Percentiles rank a stretch among this genome's conserved stretches.
Conservation (phyloP, 2,329 filamentous ascomycete genomes). For the Blastomyces percursus region DNA sequence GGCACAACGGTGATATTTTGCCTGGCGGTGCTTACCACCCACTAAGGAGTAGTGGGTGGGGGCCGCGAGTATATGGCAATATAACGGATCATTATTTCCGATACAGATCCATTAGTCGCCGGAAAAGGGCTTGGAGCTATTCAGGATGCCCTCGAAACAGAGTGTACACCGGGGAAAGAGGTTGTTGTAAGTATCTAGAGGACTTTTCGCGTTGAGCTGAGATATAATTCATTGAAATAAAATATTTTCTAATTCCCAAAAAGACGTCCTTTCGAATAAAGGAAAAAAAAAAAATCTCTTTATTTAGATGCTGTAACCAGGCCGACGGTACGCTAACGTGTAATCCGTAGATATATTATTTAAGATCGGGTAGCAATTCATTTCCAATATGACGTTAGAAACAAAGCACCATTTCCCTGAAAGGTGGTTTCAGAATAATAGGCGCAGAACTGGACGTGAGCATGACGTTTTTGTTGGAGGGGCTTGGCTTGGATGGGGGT, state of each 20-base stretch:
- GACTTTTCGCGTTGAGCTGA: not conserved
- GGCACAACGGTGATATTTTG: no score
- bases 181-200: constrained; percentile 25
- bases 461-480: not conserved
- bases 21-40: no score
- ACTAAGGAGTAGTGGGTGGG: no score
- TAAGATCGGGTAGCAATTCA: not conserved
- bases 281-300: no score
- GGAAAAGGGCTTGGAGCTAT: constrained; percentile 35
- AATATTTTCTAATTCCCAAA: not conserved
- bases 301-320: not conserved
- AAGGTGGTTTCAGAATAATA: not conserved
- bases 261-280: not conserved
- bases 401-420: not conserved
- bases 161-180: constrained; percentile 36
- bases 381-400: not conserved
- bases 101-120: constrained; percentile 30
- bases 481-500: no score
- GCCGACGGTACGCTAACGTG: no score
- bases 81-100: no score
- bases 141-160: constrained; percentile 32
- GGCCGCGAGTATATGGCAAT: no score
- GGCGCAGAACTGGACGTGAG: not conserved
- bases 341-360: not conserved
- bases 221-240: not conserved